Evolutionary conservation across 768 basidiomycete genomes (phyloP).

Genomic region (Tricholoma terreum): DNA sequence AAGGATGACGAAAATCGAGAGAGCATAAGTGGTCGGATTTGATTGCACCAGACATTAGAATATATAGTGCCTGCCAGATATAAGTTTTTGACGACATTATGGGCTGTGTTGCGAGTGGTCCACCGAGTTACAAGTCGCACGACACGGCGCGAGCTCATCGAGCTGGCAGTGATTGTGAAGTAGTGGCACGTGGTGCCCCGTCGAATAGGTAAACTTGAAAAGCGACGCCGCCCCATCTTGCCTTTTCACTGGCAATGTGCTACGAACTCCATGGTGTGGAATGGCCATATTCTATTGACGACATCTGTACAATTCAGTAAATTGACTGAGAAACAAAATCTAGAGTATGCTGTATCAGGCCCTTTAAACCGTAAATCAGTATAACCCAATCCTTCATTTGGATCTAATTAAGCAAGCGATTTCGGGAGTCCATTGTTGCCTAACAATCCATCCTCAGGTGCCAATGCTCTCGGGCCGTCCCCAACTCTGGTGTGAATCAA

Average conservation of each 20-base stretch:
- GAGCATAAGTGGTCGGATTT: neutral
- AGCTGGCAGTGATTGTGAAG: too few relatives aligned
- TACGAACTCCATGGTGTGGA: too few relatives aligned
- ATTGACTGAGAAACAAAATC: neutral
- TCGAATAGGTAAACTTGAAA: too few relatives aligned
- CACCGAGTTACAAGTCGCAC: neutral
- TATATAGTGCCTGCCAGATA: neutral
- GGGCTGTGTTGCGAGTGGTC: neutral
- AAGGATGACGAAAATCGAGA: neutral
- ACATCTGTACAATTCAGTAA: neutral
- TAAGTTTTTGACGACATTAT: neutral
- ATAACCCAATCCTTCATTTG: neutral
- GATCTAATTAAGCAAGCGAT: slow-evolving; percentile 25
- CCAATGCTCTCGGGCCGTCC: slow-evolving; percentile 80
- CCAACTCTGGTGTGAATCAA: slow-evolving; percentile 93
- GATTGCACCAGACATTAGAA: neutral
- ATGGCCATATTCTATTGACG: too few relatives aligned
- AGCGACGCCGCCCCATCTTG: too few relatives aligned
- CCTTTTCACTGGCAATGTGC: too few relatives aligned
- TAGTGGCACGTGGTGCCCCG: too few relatives aligned
- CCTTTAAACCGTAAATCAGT: neutral
- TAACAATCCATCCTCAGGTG: slow-evolving; percentile 61
- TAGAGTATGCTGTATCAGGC: neutral
- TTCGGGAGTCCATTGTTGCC: slow-evolving; percentile 68
- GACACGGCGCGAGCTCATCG: slow-evolving; percentile 6